Conservation (phyloP, 164 flowering plant genomes). For the Vitis rupestris region DNA sequence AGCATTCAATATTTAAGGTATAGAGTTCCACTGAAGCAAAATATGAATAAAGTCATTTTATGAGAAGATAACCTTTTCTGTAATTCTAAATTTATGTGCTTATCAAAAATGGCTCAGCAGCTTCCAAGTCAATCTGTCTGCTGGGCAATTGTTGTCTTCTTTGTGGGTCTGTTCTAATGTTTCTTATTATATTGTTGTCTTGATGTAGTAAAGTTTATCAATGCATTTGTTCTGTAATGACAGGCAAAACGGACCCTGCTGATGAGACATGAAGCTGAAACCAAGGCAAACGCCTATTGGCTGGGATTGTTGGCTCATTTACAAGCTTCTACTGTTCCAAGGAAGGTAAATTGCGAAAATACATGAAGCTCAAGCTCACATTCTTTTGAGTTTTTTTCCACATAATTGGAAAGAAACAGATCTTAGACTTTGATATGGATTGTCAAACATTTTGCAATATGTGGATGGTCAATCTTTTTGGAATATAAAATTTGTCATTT, state of each 20-base stretch:
- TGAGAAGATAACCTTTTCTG: background rate
- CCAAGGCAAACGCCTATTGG: conserved; percentile 96
- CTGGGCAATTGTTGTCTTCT: background rate
- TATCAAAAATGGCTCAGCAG: too few species aligned
- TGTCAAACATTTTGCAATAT: background rate
- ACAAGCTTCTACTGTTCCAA: conserved; percentile 90
- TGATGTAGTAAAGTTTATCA: too few species aligned
- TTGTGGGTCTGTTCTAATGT: background rate
- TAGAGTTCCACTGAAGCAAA: background rate
- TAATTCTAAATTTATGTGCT: background rate
- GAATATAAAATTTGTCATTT: too few species aligned
- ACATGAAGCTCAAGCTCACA: background rate
- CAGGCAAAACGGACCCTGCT: conserved; percentile 92
- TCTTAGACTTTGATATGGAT: background rate
- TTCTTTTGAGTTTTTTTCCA: background rate
- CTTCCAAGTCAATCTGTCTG: too few species aligned
- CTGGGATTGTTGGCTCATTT: conserved; percentile 91
- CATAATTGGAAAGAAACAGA: background rate
- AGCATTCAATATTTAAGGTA: background rate
- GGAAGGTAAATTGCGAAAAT: conserved; percentile 57
- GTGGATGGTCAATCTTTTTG: background rate
- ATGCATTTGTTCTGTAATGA: conserved; percentile 3
- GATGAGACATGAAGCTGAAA: conserved; percentile 98
- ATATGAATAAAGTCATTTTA: conserved; percentile 1
- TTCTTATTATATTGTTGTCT: background rate